phyloP scores from a whole-genome alignment of 306 rosid genomes.

The Morella rubra region DNA sequence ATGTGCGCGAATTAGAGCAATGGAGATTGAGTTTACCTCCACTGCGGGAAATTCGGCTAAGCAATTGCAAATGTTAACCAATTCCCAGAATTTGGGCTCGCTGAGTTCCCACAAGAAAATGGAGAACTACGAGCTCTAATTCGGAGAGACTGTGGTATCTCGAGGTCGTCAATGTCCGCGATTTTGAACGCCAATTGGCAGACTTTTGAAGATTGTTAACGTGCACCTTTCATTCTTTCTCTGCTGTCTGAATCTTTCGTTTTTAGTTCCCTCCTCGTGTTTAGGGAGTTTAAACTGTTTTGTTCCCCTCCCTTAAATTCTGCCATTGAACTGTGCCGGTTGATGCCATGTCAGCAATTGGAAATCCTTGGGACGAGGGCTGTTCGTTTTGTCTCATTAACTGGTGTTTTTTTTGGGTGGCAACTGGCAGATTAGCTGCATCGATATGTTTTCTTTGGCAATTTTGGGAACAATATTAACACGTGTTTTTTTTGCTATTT shows the following conservation, averaged over 20 bases:
- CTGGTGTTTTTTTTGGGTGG: conserved; percentile 29
- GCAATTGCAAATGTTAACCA: conserved; percentile 25
- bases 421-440: conserved; percentile 19
- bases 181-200: conserved; percentile 16
- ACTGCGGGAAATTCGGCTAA: conserved; percentile 31
- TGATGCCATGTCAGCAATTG: conserved; percentile 59
- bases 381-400: conserved; percentile 47
- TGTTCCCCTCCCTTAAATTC: conserved; percentile 27
- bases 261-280: background rate
- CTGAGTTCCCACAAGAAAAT: conserved; percentile 18
- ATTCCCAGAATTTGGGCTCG: conserved; percentile 30
- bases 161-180: conserved; percentile 42
- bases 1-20: conserved; percentile 15
- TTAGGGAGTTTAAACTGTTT: conserved; percentile 27
- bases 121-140: conserved; percentile 20
- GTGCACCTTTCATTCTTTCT: conserved; percentile 40
- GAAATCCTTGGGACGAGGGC: conserved; percentile 57
- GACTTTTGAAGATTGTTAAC: conserved; percentile 33
- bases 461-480: too few species aligned
- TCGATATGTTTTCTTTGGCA: too few species aligned
- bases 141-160: conserved; percentile 3
- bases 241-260: background rate
- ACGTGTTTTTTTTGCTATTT: too few species aligned
- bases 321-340: conserved; percentile 1
- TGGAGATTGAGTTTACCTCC: conserved; percentile 29